These are phyloP conservation scores for Magnusiomyces tetraspermus DNA, from an alignment of 1,139 yeast genomes.

Conservation along the genomic window DNA sequence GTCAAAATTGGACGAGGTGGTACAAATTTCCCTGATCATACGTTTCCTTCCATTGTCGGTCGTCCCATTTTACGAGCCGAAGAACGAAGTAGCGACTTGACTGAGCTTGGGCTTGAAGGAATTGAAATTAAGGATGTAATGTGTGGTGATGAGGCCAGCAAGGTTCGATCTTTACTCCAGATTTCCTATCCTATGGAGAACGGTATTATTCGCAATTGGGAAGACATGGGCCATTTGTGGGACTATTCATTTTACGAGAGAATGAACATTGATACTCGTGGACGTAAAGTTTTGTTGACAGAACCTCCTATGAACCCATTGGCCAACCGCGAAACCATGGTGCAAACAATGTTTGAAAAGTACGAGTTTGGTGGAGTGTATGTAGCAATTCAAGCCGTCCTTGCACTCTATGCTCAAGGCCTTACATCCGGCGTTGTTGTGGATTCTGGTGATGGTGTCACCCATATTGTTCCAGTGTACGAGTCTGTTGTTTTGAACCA, in stretches of 20 bases:
- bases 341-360: conserved; percentile 94
- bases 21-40: conserved; percentile 92
- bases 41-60: conserved; percentile 98
- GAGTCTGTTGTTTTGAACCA: conserved; percentile 94
- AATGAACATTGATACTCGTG: conserved; percentile 68
- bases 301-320: conserved; percentile 98
- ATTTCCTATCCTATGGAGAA: conserved; percentile 97
- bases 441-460: conserved; percentile 91
- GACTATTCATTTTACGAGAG: conserved; percentile 92
- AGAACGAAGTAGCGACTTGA: conserved; percentile 57
- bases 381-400: conserved; percentile 96
- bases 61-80: conserved; percentile 96
- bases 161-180: conserved; percentile 81
- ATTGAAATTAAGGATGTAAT: conserved; percentile 73
- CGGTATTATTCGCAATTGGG: conserved; percentile 96
- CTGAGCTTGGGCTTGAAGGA: conserved; percentile 28
- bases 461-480: conserved; percentile 96
- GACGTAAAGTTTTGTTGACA: conserved; percentile 74
- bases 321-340: conserved; percentile 88
- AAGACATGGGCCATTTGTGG: conserved; percentile 98
- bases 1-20: conserved; percentile 86
- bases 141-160: conserved; percentile 96
- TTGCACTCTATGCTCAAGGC: conserved; percentile 96
- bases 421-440: conserved; percentile 97
- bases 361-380: conserved; percentile 94